Conservation (phyloP, 345 rosid genomes). For the Brassica cretica region DNA sequence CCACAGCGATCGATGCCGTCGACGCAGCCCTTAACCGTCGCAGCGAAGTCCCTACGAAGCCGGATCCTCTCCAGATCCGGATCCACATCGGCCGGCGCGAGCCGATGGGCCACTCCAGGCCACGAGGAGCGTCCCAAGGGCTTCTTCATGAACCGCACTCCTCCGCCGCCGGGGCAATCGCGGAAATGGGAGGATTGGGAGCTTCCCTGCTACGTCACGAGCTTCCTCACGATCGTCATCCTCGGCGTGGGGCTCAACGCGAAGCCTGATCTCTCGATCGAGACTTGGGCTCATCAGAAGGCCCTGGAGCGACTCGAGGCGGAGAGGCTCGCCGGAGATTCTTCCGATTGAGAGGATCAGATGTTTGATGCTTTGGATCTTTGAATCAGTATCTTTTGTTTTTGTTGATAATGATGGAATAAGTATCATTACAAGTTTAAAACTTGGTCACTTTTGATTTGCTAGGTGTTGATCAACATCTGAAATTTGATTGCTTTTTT, state of each 20-base stretch:
- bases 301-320: slow-evolving; percentile 79
- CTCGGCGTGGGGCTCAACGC: slow-evolving; percentile 98
- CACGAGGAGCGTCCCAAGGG: slow-evolving; percentile 96
- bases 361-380: slow-evolving; percentile 12
- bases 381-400: slow-evolving; percentile 7
- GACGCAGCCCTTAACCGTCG: slow-evolving; percentile 42
- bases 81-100: slow-evolving; percentile 64
- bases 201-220: slow-evolving; percentile 95
- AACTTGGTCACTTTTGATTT: slow-evolving; percentile 21
- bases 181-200: slow-evolving; percentile 99
- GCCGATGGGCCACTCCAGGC: slow-evolving; percentile 82
- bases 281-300: slow-evolving; percentile 99
- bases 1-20: slow-evolving; percentile 39
- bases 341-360: slow-evolving; percentile 32
- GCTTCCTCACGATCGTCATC: slow-evolving; percentile 92
- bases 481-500: neutral
- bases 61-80: slow-evolving; percentile 52
- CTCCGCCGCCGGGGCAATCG: slow-evolving; percentile 74
- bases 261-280: slow-evolving; percentile 97
- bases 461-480: slow-evolving; percentile 8
- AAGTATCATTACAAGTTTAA: slow-evolving; percentile 15
- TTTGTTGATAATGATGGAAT: slow-evolving; percentile 38
- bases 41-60: slow-evolving; percentile 60
- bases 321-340: slow-evolving; percentile 54
- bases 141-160: slow-evolving; percentile 75